Base-by-base conservation (phyloP, 495 filamentous ascomycete genomes). In the Saxophila tyrrhenica region DNA sequence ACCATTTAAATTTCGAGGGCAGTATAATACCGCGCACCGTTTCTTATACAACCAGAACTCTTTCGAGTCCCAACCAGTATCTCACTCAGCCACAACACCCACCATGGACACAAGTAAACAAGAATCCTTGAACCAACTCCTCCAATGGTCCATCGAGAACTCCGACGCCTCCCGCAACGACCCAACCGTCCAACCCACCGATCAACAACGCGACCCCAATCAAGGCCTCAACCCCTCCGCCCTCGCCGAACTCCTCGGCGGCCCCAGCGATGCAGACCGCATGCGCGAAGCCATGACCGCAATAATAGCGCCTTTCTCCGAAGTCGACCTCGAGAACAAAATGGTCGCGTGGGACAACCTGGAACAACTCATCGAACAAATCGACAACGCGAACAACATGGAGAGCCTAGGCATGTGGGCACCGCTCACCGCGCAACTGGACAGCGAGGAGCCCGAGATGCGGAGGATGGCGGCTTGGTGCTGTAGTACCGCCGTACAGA, bases 321-420 rank as follows among this genome's bases (percentile, higher is more conserved):
- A 87, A 59, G 64, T 81, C 29, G 73, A 78, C 7, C 73, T 94
- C 53, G 82, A 90, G 41, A 79, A 91, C 66, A 87, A 86, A 68
- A 65, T 94, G 38, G 81, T 80, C 46, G 94, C 94, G 25, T 94
- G 96, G 68, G 92, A 98, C 76, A 94, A 96, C 72, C 85, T 97
- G 49, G 89, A 96, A 72, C 84, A 94, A 66, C 72, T 96, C 39
- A 82, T 97, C 60, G 92, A 95, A 72, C 77, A 74, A 39, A 78
- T 97, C 56, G 92, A 98, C 73, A 98, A 97, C 70, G 89, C 92
- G 45, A 96, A 95, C 73, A 90, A 95, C 67, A 73, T 95, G 51
- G 82, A 81, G 45, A 76, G 77, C 7, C 71, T 95, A 16, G 77
- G 76, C 7, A 71, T 96, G 46, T 98, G 92, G 92, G 74, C 77